Percentiles rank a stretch among this genome's conserved stretches.
These are phyloP conservation scores for Aspergillus sparsus DNA, from an alignment of 495 filamentous ascomycete genomes.

Conservation along the genomic window DNA sequence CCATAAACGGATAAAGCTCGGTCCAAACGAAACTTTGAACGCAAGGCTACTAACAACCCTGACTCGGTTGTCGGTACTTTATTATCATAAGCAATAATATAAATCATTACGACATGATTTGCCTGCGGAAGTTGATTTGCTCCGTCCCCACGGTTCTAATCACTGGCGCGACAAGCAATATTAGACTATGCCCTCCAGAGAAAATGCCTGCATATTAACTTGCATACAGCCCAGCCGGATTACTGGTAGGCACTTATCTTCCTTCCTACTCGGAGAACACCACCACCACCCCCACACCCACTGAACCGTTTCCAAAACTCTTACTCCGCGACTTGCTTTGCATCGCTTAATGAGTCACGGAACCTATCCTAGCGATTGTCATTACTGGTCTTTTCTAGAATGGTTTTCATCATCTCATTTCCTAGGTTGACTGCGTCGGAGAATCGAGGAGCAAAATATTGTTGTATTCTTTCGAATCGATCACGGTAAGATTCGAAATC, in stretches of 20 bases:
- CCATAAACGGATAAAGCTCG: constrained; percentile 17
- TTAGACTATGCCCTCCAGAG: background rate
- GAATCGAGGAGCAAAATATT: constrained; percentile 89
- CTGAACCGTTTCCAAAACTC: background rate
- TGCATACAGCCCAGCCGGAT: background rate
- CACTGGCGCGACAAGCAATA: background rate
- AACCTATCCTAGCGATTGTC: constrained; percentile 10
- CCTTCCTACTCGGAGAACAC: too few species aligned
- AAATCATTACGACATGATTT: too few species aligned
- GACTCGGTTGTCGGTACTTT: background rate
- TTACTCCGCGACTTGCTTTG: background rate
- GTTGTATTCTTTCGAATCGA: constrained; percentile 83
- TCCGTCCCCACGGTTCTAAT: background rate
- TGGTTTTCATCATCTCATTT: constrained; percentile 96
- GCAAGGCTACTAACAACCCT: constrained; percentile 2
- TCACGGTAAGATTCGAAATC: constrained; percentile 89
- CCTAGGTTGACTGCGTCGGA: constrained; percentile 80
- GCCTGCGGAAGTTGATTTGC: background rate
- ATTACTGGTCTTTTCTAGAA: constrained; percentile 73
- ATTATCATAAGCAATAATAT: background rate
- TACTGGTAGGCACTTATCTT: too few species aligned
- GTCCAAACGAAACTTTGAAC: constrained; percentile 7
- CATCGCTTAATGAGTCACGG: background rate
- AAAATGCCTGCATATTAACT: background rate
- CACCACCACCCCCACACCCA: too few species aligned